Percentiles rank a stretch among this genome's conserved stretches.
Evolutionary conservation across 768 basidiomycete species (phyloP).

Genomic region (Kwoniella sp.): DNA sequence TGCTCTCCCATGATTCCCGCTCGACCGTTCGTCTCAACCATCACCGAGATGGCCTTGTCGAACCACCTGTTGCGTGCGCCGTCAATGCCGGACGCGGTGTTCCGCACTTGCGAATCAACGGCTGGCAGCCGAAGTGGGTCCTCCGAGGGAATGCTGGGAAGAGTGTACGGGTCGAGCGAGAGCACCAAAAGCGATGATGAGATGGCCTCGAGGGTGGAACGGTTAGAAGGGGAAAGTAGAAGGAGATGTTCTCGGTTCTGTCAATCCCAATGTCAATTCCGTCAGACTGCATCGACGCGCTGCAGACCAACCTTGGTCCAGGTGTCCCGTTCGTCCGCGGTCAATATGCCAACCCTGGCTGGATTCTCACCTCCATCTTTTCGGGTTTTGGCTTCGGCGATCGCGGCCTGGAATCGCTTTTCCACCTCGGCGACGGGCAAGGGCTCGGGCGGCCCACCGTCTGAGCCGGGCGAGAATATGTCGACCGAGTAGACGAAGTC

Average conservation of each 20-base stretch:
- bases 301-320: conserved; percentile 69
- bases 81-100: conserved; percentile 61
- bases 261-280: neutral
- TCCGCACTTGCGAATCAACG: conserved; percentile 70
- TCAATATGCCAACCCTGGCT: conserved; percentile 65
- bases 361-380: conserved; percentile 58
- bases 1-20: conserved; percentile 88
- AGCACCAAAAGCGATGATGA: conserved; percentile 73
- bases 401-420: conserved; percentile 53
- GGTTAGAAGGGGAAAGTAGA: conserved; percentile 64
- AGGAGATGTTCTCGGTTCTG: conserved; percentile 72
- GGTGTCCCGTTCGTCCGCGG: conserved; percentile 71
- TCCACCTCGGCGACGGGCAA: conserved; percentile 55
- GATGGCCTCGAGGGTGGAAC: conserved; percentile 59
- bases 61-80: conserved; percentile 77
- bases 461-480: conserved; percentile 53
- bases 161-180: conserved; percentile 71
- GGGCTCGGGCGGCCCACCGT: conserved; percentile 49
- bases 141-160: conserved; percentile 44
- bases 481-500: conserved; percentile 76
- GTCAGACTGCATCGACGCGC: too few relatives aligned
- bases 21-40: conserved; percentile 77
- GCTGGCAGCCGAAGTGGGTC: conserved; percentile 47
- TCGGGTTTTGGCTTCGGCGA: conserved; percentile 60
- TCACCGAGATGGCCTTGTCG: conserved; percentile 77